Evolutionary conservation across 2,329 filamentous ascomycete genomes (phyloP), one percentile per base, ranked within the genome.

Genomic region (Elsinoe necatrix): DNA sequence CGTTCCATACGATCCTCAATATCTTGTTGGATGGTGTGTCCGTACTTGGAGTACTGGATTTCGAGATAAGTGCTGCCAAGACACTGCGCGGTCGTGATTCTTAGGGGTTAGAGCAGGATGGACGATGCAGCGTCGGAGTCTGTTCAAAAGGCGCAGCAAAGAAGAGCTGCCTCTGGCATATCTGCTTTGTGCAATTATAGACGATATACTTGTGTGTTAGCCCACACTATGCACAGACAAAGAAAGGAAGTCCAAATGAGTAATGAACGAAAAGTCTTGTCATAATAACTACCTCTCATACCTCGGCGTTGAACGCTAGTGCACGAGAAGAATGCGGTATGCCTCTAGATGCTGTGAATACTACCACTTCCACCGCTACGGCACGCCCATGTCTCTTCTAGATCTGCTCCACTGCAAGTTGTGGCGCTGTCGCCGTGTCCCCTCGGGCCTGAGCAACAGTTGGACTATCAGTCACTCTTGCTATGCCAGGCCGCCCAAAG

Each of bases 281-380:
- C 48, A 52, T 52, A 25, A n/a, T 37, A 39, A 29, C 48, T 52
- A 52, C 18, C 48, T 39, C 20, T 52, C n/a, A 21, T 37, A 20
- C 48, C 47, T 34, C 47, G 8, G 31, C 16, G n/a, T 37, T 39
- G 29, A 52, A 52, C 48, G 48, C 48, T 31, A 12, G 1, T 25
- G 20, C 20, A 18, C 34, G 12, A 52, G 18, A n/a, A 51, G 18
- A 39, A 52, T 23, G 4, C 21, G n/a, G 21, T 21, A 52, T 52
- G 48, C 48, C 48, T 52, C 48, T 52, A 52, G 48, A 37, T 31
- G 48, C 48, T 52, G 31, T 39, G 31, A 52, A 52, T 39, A 12
- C 31, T 35, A 39, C 18, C 31, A n/a, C 16, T 21, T 18, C 34
- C 43, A 29, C 23, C 34, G 34, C 34, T 45, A 20, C 21, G 4